These are phyloP conservation scores for Eucalyptus leucophloia DNA, from an alignment of 345 rosid species.

Conservation along the genomic window DNA sequence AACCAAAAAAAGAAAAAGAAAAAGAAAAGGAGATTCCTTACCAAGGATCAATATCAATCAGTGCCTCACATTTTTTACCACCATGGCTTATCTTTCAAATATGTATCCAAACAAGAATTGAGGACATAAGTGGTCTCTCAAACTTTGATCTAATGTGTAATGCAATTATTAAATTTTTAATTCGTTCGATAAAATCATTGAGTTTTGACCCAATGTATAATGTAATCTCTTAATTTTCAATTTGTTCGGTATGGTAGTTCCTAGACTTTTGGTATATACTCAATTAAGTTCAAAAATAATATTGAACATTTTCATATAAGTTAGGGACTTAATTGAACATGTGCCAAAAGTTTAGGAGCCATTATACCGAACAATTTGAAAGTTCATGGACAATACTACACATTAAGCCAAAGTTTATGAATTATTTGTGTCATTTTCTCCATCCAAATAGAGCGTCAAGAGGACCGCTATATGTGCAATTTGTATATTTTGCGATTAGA, in stretches of 20 bases:
- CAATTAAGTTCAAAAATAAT: too few relatives aligned
- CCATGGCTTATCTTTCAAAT: not conserved
- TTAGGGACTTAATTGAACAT: too few relatives aligned
- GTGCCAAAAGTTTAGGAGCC: not conserved
- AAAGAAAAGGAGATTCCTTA: not conserved
- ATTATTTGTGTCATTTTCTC: too few relatives aligned
- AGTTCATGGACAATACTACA: too few relatives aligned
- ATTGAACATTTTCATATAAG: not conserved
- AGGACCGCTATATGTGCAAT: not conserved
- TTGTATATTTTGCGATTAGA: not conserved
- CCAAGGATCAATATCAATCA: not conserved
- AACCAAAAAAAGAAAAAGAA: rapidly evolving
- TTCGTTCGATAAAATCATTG: too few relatives aligned
- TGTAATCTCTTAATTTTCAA: too few relatives aligned
- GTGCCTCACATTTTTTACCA: not conserved
- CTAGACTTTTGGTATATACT: not conserved
- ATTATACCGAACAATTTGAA: too few relatives aligned
- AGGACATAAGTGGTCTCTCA: not conserved
- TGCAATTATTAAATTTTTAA: not conserved
- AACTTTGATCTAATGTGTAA: too few relatives aligned
- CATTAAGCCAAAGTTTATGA: too few relatives aligned
- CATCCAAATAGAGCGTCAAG: not conserved
- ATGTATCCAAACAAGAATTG: not conserved
- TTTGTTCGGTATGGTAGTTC: too few relatives aligned
- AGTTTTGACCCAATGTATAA: too few relatives aligned